Conservation (phyloP, 2,329 filamentous ascomycete species). For the Claviceps purpurea region DNA sequence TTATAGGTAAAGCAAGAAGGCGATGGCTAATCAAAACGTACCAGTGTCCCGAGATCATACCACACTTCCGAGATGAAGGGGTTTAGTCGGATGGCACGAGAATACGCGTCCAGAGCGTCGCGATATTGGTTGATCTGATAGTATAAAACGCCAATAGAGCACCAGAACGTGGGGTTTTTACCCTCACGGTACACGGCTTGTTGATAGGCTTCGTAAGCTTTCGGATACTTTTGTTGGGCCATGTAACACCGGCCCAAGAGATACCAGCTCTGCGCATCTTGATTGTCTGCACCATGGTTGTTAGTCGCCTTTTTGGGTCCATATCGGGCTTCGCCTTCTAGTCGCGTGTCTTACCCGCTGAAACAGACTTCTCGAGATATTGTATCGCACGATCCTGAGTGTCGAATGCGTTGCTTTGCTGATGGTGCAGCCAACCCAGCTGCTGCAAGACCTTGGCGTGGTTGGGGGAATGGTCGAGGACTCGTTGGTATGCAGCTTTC, state of each 20-base stretch:
- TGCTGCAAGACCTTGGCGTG: constrained; percentile 98
- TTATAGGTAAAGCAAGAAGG: constrained; percentile 20
- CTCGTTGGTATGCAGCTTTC: constrained; percentile 82
- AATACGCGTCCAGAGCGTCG: constrained; percentile 94
- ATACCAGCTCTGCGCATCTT: constrained; percentile 97
- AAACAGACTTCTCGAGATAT: constrained; percentile 92
- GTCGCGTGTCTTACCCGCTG: constrained; percentile 54
- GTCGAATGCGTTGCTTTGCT: constrained; percentile 80
- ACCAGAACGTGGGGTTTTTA: constrained; percentile 97
- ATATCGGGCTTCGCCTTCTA: background rate
- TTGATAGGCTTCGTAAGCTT: constrained; percentile 96
- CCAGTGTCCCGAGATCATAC: constrained; percentile 94
- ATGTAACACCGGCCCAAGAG: constrained; percentile 95
- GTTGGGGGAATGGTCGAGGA: constrained; percentile 86
- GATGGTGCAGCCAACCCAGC: constrained; percentile 93
- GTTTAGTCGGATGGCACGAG: constrained; percentile 87
- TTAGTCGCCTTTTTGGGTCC: background rate
- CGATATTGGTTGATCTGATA: constrained; percentile 99
- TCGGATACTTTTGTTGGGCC: constrained; percentile 97
- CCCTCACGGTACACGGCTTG: constrained; percentile 97
- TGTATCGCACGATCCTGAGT: constrained; percentile 95
- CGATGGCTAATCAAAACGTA: constrained; percentile 26
- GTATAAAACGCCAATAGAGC: constrained; percentile 95
- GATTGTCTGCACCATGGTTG: constrained; percentile 56
- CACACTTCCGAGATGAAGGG: constrained; percentile 98